Percentiles rank a stretch among this genome's conserved stretches.
phyloP scores from a whole-genome alignment of 768 basidiomycete species.

The Xerocomellus amylosporus region DNA sequence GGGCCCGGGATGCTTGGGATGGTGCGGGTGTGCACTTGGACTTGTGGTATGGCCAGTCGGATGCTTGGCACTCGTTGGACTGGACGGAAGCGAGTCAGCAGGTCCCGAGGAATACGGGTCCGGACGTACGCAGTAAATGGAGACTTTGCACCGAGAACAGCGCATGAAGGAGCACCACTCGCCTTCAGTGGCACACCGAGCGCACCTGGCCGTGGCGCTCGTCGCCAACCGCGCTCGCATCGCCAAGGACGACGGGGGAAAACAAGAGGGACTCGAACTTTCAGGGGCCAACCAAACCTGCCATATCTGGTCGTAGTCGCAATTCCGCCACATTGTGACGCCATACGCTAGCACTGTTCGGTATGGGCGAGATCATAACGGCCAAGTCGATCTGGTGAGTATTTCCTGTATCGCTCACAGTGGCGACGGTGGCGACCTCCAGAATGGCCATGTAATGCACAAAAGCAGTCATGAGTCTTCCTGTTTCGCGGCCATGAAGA shows the following conservation, averaged over 20 bases:
- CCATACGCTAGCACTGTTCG: too few species aligned
- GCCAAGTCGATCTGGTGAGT: not conserved
- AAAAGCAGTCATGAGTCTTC: not conserved
- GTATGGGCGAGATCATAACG: too few species aligned
- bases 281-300: not conserved
- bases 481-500: not conserved
- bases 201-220: slow-evolving; percentile 10
- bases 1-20: not conserved
- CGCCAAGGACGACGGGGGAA: not conserved
- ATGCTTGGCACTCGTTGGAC: slow-evolving; percentile 26
- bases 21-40: slow-evolving; percentile 6
- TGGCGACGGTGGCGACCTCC: too few species aligned
- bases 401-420: not conserved
- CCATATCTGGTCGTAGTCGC: not conserved
- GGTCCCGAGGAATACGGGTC: not conserved
- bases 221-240: slow-evolving; percentile 1
- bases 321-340: too few species aligned
- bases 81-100: not conserved
- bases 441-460: not conserved
- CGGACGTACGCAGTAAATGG: slow-evolving; percentile 24
- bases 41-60: slow-evolving; percentile 26
- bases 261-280: not conserved
- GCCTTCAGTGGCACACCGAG: slow-evolving; percentile 12
- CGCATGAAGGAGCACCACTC: slow-evolving; percentile 22
- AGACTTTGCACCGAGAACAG: slow-evolving; percentile 25